phyloP scores from a whole-genome alignment of 768 basidiomycete genomes.

The Roridomyces roridus region DNA sequence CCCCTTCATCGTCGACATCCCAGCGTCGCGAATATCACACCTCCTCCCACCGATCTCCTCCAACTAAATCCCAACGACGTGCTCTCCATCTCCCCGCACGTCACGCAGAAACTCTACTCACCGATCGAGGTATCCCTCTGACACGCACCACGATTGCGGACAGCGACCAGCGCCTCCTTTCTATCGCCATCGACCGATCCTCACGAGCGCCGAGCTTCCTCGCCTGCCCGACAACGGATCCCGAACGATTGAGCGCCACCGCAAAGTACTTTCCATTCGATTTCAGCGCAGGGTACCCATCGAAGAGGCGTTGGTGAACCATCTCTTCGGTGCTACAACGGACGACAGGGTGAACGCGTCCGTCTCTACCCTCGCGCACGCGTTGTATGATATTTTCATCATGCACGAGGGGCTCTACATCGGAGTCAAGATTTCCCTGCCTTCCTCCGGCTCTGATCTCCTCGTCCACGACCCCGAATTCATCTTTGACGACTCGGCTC shows the following conservation, averaged over 20 bases:
- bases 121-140: background rate
- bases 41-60: background rate
- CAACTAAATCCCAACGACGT: background rate
- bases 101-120: background rate
- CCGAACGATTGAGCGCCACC: background rate
- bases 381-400: background rate
- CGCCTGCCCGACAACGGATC: background rate
- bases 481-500: slow-evolving; percentile 20
- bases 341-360: too few relatives aligned
- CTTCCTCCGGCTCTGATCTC: background rate
- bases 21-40: background rate
- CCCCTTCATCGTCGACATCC: too few relatives aligned
- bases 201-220: slow-evolving; percentile 7
- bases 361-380: background rate
- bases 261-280: background rate
- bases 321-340: background rate
- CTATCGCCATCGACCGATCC: slow-evolving; percentile 16
- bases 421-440: background rate
- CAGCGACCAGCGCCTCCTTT: background rate
- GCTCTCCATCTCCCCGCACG: background rate
- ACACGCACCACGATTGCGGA: background rate
- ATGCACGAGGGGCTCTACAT: slow-evolving; percentile 5
- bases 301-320: background rate
- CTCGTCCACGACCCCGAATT: slow-evolving; percentile 1
- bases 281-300: background rate